Percentiles rank a stretch among this genome's conserved stretches.
phyloP scores from a whole-genome alignment of 2,329 filamentous ascomycete species.

The Clarireedia homoeocarpa region DNA sequence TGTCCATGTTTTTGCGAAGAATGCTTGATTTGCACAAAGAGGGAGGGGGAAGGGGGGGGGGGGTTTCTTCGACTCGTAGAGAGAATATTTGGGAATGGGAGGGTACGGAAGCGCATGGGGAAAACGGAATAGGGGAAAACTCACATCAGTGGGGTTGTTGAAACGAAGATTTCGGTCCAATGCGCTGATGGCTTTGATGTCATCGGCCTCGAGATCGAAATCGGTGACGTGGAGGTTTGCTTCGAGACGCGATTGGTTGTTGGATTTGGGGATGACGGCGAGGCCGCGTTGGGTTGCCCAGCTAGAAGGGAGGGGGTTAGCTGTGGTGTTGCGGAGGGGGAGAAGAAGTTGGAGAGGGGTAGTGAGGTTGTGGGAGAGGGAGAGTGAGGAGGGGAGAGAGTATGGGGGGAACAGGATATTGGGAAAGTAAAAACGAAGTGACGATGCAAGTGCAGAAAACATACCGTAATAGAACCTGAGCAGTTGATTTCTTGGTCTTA shows the following conservation, averaged over 20 bases:
- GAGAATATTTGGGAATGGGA: too few relatives aligned
- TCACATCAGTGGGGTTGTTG: slow-evolving; percentile 60
- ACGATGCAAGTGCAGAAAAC: neutral
- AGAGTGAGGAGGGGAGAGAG: neutral
- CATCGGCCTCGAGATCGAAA: slow-evolving; percentile 58
- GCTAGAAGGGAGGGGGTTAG: slow-evolving; percentile 32
- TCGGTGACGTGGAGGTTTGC: slow-evolving; percentile 60
- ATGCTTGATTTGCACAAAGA: too few relatives aligned
- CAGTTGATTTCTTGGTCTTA: slow-evolving; percentile 65
- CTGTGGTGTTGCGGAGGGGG: neutral
- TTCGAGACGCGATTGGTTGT: slow-evolving; percentile 45
- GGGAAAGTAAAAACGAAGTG: too few relatives aligned
- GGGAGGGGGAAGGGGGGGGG: neutral
- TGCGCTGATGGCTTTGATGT: slow-evolving; percentile 57
- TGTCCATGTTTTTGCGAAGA: too few relatives aligned
- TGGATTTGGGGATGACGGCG: slow-evolving; percentile 77
- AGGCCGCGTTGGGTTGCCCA: slow-evolving; percentile 81
- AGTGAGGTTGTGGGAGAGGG: neutral
- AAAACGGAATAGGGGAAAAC: neutral
- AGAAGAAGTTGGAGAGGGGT: too few relatives aligned
- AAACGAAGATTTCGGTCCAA: slow-evolving; percentile 64
- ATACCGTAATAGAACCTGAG: slow-evolving; percentile 62
- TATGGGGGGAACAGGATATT: neutral
- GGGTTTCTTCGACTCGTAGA: neutral
- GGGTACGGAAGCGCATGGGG: neutral